Percentiles rank a stretch among this genome's conserved stretches.
Evolutionary conservation across 768 basidiomycete genomes (phyloP).

Genomic region (Xanthoconium stramineum): DNA sequence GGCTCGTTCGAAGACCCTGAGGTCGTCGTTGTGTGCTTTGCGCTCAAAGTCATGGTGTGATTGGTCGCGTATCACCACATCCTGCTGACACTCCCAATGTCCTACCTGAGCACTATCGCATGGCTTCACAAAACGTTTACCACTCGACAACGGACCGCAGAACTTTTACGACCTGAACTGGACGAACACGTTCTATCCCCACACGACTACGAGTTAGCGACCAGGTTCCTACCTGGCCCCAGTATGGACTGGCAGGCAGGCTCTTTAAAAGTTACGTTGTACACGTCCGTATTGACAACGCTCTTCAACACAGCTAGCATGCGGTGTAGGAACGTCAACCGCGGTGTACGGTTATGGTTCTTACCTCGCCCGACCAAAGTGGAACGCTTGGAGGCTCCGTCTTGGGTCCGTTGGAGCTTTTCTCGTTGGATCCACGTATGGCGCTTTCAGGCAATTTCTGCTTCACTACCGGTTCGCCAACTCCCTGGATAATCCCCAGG

Average conservation of each 20-base stretch:
- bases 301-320: constrained; percentile 14
- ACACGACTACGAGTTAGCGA: constrained; percentile 56
- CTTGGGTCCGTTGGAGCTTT: constrained; percentile 25
- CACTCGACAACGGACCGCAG: constrained; percentile 33
- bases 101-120: constrained; percentile 25
- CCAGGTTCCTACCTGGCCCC: constrained; percentile 50
- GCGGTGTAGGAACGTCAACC: constrained; percentile 23
- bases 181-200: constrained; percentile 27
- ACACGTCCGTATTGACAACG: constrained; percentile 1
- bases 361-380: constrained; percentile 26
- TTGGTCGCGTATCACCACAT: neutral
- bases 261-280: neutral
- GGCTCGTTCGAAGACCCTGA: neutral
- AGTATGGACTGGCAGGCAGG: constrained; percentile 45
- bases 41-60: constrained; percentile 8
- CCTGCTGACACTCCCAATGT: constrained; percentile 10
- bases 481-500: constrained; percentile 29
- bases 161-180: constrained; percentile 31
- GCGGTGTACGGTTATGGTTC: constrained; percentile 26
- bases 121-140: constrained; percentile 47
- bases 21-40: constrained; percentile 3
- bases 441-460: constrained; percentile 29
- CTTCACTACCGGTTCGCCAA: constrained; percentile 31
- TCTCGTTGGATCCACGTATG: constrained; percentile 31
- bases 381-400: constrained; percentile 25